Conservation (phyloP, 371 early-diverging fungal species). For the Mucor sp. region DNA sequence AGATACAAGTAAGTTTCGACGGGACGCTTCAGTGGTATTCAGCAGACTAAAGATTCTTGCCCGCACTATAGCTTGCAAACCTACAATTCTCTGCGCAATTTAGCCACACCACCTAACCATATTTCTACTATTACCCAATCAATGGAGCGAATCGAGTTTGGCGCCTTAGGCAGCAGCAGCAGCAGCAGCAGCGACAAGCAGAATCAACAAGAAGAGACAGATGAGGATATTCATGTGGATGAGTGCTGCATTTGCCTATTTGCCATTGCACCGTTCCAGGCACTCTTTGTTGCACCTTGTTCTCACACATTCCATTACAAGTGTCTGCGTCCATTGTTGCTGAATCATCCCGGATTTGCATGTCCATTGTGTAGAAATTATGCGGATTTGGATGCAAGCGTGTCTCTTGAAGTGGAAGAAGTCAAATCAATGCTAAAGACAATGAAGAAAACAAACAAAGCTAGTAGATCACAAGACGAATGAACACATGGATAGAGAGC, state of each 20-base stretch:
- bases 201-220: not conserved
- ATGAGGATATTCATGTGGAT: constrained; percentile 25
- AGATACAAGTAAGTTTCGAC: constrained; percentile 16
- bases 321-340: constrained; percentile 74
- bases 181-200: too few species aligned
- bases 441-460: constrained; percentile 7
- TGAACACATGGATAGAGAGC: not conserved
- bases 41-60: not conserved
- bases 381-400: constrained; percentile 81
- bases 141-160: not conserved
- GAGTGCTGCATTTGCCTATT: constrained; percentile 97
- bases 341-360: constrained; percentile 72
- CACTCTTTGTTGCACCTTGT: constrained; percentile 94
- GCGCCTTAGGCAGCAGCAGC: not conserved
- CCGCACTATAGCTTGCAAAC: constrained; percentile 8
- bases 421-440: constrained; percentile 13
- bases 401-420: constrained; percentile 60
- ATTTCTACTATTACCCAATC: not conserved
- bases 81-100: constrained; percentile 16
- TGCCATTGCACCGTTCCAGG: constrained; percentile 87
- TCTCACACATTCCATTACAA: constrained; percentile 96
- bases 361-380: constrained; percentile 95
- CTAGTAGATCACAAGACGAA: not conserved
- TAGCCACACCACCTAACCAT: constrained; percentile 13
- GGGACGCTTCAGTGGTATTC: not conserved